Percentiles rank a stretch among this genome's conserved stretches.
These are phyloP conservation scores for Colletotrichum nymphaeae DNA, from an alignment of 2,329 filamentous ascomycete genomes.

Conservation along the genomic window DNA sequence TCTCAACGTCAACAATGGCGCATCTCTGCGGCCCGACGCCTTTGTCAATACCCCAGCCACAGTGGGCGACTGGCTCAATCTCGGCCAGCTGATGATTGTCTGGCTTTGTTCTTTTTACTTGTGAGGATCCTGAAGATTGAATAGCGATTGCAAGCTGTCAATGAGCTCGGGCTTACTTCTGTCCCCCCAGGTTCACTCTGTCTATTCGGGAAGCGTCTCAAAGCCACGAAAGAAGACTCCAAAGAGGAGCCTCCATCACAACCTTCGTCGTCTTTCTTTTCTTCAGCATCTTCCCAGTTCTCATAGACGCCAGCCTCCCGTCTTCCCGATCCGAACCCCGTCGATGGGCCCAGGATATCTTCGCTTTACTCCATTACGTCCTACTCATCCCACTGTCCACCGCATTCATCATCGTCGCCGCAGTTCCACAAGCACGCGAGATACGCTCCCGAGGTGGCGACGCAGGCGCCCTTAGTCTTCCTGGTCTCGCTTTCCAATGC, in stretches of 20 bases:
- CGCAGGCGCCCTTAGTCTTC: background rate
- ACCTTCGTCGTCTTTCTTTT: background rate
- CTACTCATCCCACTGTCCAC: background rate
- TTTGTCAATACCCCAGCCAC: constrained; percentile 21
- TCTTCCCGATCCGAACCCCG: background rate
- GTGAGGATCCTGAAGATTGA: background rate
- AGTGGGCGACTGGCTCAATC: constrained; percentile 25
- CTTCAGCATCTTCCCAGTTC: background rate
- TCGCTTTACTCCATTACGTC: background rate
- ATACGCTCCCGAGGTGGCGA: background rate
- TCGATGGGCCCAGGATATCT: background rate
- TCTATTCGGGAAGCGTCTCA: background rate
- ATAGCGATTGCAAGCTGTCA: background rate
- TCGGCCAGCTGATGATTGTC: constrained; percentile 8
- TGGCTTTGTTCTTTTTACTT: constrained; percentile 4
- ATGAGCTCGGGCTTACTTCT: background rate
- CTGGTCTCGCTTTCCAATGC: background rate
- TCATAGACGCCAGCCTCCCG: background rate
- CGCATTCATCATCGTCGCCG: background rate
- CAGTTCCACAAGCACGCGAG: background rate
- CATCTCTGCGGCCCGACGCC: background rate
- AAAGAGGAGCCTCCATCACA: background rate
- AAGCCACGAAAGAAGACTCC: too few species aligned
- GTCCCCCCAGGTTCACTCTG: background rate
- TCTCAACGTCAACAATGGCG: constrained; percentile 5